Base-by-base conservation (phyloP, 2,329 filamentous ascomycete genomes). In the Leptographium lundbergii region DNA sequence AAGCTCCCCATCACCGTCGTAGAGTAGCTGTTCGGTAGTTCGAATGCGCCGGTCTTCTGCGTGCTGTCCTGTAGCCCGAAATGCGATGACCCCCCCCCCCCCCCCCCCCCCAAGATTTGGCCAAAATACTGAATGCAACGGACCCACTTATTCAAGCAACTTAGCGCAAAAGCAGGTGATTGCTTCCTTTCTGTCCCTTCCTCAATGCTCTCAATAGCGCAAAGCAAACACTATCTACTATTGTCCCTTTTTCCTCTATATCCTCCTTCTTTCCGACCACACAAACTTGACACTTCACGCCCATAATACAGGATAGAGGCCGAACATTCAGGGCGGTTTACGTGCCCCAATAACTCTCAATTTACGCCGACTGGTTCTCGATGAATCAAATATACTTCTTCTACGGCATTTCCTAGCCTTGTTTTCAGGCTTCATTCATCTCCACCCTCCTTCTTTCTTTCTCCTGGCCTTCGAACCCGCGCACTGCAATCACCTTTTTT, bases 101-200 rank as follows among this genome's bases (percentile, higher is more conserved):
- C n/a, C n/a, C n/a, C n/a, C n/a, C n/a, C n/a, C 29, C 10, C 17
- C 13, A 14, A 39, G 13, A 54, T 54, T 34, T 32, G 39, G 32
- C 47, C 55, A 25, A 56, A 57, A 50, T 53, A 34, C 29, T 24
- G 24, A 24, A 13, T 52, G 50, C 50, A 25, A 24, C 6, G 52
- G n/a, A 9, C 56, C 56, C 34, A 42, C 48, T 58, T 57, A 50
- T 45, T 39, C 32, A 19, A n/a, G 19, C 42, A 27, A 25, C 25
- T 14, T 47, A 51, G 56, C 56, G 56, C 56, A 42, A 48, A 56
- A 50, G 27, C 39, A 56, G 55, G 39, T 56, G 45, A n/a, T 39
- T 39, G 36, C 13, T 17, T 27, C 19, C 25, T 11, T 32, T 32
- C 29, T 53, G 27, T 34, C 51, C n/a, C 27, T 22, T 17, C 19